Base-by-base conservation (phyloP, 2,329 filamentous ascomycete species). In the Emergomyces orientalis region DNA sequence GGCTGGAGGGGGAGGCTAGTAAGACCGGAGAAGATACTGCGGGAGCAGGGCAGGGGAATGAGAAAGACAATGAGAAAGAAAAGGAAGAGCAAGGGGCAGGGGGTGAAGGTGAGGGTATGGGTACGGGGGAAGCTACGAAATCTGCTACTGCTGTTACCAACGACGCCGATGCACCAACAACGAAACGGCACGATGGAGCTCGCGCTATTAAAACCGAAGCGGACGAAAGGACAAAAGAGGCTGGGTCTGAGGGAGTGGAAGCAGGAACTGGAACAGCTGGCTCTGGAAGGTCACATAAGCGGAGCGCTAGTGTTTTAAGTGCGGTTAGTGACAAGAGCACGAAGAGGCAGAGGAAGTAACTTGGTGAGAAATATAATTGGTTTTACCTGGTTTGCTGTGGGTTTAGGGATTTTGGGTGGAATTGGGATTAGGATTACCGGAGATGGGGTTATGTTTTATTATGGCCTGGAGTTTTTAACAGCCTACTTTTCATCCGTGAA, bases 221-320 rank as follows among this genome's bases (percentile, higher is more conserved):
- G 5, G 41, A 51, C 43, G 59, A 61, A 11, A 17, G 13, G 19
- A 1, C 32, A 9, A 61, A 61, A 34, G 43, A 32, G 22, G n/a
- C 43, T 49, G 30, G 41, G 17, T 25, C 62, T 60, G 32, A 61
- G 62, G 64, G 66, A 11, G 64, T 63, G 25, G 67, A 66, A 19
- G 63, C 60, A 41, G 63, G 37, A 39, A 39, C 37, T 14, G 37
- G 66, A 14, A 63, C 59, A 49, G 63, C 59, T 41, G 62, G 54
- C 25, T 64, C 60, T 25, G 59, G 57, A n/a, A 59, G 64, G 25
- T 71, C 72, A 0, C 87, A 88, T 66, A 95, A 95, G 78, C 84
- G 91, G 64, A 94, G 90, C 72, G 90, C 90, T 1, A 95, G 90
- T 73, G 89, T 91, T 39, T 74, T 95, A 61, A 93, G 89, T 73